These are phyloP conservation scores for Microascus cirrosus DNA, from an alignment of 2,329 filamentous ascomycete genomes.

Conservation along the genomic window DNA sequence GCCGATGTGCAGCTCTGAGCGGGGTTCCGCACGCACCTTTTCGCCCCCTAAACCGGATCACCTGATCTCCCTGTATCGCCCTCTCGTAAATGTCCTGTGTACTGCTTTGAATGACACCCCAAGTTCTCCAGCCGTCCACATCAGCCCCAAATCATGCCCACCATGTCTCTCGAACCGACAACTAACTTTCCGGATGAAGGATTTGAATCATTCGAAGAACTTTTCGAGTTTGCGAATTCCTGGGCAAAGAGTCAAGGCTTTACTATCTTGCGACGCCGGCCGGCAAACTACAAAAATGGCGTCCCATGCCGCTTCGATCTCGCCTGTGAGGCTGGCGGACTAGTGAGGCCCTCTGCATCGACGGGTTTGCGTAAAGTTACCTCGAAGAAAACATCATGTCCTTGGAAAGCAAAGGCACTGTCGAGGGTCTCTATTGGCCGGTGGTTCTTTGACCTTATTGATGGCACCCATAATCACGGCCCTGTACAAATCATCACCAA, in stretches of 20 bases:
- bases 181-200: background rate
- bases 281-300: background rate
- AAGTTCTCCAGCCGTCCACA: background rate
- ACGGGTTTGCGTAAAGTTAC: background rate
- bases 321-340: background rate
- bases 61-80: no score
- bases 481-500: no score
- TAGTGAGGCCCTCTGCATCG: background rate
- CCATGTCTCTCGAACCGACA: background rate
- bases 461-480: background rate
- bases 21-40: no score
- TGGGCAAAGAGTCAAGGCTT: background rate
- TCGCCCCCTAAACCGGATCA: no score
- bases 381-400: background rate
- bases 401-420: background rate
- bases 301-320: background rate
- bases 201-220: background rate
- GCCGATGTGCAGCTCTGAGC: no score
- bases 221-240: background rate
- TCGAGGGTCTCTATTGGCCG: background rate
- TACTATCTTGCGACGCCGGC: background rate
- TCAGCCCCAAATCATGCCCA: background rate
- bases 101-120: background rate
- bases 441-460: background rate
- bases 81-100: no score